These are phyloP conservation scores for Bretziella fagacearum DNA, from an alignment of 2,329 filamentous ascomycete species.

Conservation along the genomic window DNA sequence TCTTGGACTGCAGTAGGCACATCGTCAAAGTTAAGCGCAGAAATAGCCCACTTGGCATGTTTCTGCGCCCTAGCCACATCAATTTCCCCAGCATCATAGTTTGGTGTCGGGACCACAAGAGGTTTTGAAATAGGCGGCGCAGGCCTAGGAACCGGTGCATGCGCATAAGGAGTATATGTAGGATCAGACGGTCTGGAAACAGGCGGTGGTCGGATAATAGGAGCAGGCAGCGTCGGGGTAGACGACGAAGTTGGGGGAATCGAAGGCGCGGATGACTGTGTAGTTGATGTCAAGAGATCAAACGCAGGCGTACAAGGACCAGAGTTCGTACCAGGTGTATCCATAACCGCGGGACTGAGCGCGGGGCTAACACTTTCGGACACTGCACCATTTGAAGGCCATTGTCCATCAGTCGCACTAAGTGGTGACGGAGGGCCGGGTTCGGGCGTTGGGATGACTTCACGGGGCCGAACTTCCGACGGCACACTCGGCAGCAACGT, in stretches of 20 bases:
- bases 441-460: not conserved
- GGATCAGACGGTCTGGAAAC: too few species aligned
- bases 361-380: slow-evolving; percentile 11
- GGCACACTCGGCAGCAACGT: slow-evolving; percentile 9
- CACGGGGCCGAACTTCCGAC: slow-evolving; percentile 4
- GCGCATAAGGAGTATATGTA: not conserved
- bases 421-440: slow-evolving; percentile 21
- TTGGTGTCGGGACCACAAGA: not conserved
- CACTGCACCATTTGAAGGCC: slow-evolving; percentile 4
- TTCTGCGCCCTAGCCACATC: slow-evolving; percentile 79
- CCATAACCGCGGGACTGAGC: slow-evolving; percentile 1
- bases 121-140: not conserved
- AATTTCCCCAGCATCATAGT: slow-evolving; percentile 16
- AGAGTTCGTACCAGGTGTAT: not conserved
- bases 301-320: not conserved
- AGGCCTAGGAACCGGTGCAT: slow-evolving; percentile 4
- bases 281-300: not conserved
- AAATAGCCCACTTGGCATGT: slow-evolving; percentile 93
- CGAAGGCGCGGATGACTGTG: too few species aligned
- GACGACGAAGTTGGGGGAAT: too few species aligned
- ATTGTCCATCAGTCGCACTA: slow-evolving; percentile 16
- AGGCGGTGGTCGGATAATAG: too few species aligned
- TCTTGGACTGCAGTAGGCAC: slow-evolving; percentile 79
- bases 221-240: too few species aligned
- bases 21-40: slow-evolving; percentile 91